Conservation (phyloP, 768 basidiomycete genomes). For the Termitomyces sp. region DNA sequence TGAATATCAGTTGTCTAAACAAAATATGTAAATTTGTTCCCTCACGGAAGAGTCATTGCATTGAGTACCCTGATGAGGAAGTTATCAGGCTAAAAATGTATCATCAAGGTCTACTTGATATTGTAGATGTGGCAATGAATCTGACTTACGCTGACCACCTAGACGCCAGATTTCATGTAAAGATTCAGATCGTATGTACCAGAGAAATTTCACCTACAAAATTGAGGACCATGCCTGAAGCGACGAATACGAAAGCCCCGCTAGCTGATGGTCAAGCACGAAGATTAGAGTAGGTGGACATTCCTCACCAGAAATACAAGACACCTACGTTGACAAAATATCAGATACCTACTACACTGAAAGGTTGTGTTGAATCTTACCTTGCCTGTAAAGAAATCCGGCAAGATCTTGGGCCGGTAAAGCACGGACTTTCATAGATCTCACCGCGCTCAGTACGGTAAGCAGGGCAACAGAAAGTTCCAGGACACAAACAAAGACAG, state of each 20-base stretch:
- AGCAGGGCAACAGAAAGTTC: conserved; percentile 11
- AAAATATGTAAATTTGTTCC: not conserved
- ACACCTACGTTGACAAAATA: conserved; percentile 1
- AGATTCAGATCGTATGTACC: not conserved
- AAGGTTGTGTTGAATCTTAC: not conserved
- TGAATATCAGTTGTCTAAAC: not conserved
- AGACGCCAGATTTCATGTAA: not conserved
- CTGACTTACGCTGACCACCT: not conserved
- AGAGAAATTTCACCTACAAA: not conserved
- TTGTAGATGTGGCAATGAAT: not conserved
- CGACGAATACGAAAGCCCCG: not conserved
- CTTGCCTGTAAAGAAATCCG: conserved; percentile 11
- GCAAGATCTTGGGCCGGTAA: not conserved
- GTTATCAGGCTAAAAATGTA: not conserved
- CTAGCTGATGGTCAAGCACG: not conserved
- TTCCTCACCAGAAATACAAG: conserved; percentile 12
- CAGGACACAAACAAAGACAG: conserved; percentile 8
- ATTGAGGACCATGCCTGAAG: conserved; percentile 5
- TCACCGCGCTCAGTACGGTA: conserved; percentile 5
- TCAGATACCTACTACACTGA: not conserved
- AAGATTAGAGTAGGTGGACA: not conserved
- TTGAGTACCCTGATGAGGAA: conserved; percentile 8
- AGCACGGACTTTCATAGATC: not conserved
- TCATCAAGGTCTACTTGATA: not conserved
- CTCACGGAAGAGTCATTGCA: conserved; percentile 11